phyloP scores from a whole-genome alignment of 2,329 filamentous ascomycete species.

The Phoma sp. region DNA sequence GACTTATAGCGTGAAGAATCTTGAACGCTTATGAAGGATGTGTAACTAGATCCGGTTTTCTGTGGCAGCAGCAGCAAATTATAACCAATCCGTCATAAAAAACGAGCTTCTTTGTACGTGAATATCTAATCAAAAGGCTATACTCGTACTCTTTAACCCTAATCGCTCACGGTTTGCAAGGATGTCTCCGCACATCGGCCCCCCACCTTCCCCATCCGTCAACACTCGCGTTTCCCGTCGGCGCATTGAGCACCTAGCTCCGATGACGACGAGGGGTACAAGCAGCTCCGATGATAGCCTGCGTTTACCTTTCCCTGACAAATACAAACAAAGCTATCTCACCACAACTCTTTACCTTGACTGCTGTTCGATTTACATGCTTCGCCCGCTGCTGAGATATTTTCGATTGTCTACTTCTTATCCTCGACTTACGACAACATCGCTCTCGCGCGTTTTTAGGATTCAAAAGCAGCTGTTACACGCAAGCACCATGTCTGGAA shows the following conservation, averaged over 20 bases:
- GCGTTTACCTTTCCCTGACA: conserved; percentile 26
- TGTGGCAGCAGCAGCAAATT: too few species aligned
- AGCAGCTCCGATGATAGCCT: conserved; percentile 29
- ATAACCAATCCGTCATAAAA: too few species aligned
- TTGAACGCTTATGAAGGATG: too few species aligned
- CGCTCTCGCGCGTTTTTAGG: neutral
- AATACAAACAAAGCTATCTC: conserved; percentile 9
- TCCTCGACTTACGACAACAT: neutral
- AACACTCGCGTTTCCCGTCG: conserved; percentile 14
- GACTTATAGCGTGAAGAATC: too few species aligned
- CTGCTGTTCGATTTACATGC: conserved; percentile 1
- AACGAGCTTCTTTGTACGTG: too few species aligned
- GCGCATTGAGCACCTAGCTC: conserved; percentile 9
- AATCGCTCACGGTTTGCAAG: neutral
- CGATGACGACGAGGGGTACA: neutral
- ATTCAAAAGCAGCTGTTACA: too few species aligned
- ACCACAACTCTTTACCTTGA: neutral
- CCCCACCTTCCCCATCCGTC: conserved; percentile 15
- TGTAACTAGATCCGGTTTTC: too few species aligned
- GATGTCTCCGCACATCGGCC: conserved; percentile 6
- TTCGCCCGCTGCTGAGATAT: conserved; percentile 5
- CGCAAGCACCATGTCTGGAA: conserved; percentile 46
- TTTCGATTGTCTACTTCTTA: neutral
- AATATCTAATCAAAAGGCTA: too few species aligned
- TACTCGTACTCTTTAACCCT: neutral